A percentile compares a stretch with the other conserved stretches of the same genome.
Evolutionary conservation across 2,329 filamentous ascomycete genomes (phyloP).

Genomic region (Tolypocladium paradoxum): DNA sequence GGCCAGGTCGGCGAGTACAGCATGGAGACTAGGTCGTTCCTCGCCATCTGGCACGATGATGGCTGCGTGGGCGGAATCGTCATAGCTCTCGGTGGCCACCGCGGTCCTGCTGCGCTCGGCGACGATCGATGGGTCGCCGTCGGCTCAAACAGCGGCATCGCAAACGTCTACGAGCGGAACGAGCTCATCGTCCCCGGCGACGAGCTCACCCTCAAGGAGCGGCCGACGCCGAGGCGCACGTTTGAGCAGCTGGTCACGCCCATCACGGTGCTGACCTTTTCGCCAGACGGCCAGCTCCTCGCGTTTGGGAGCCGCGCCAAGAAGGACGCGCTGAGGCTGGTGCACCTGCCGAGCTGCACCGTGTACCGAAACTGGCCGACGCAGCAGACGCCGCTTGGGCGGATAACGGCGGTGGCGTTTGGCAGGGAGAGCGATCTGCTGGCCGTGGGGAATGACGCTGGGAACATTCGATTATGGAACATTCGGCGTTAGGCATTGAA

Average conservation of each 20-base stretch:
- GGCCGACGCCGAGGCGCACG: slow-evolving; percentile 60
- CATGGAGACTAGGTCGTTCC: slow-evolving; percentile 53
- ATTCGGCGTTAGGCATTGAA: slow-evolving; percentile 47
- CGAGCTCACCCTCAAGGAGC: slow-evolving; percentile 45
- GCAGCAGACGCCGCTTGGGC: slow-evolving; percentile 73
- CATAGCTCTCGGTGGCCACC: slow-evolving; percentile 63
- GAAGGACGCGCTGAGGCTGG: slow-evolving; percentile 75
- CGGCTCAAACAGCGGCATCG: slow-evolving; percentile 75
- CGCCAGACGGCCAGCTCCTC: slow-evolving; percentile 80
- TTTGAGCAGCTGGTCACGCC: slow-evolving; percentile 85
- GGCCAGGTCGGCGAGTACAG: slow-evolving; percentile 89
- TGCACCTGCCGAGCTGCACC: slow-evolving; percentile 84
- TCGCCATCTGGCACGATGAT: slow-evolving; percentile 82
- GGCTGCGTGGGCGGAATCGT: slow-evolving; percentile 80
- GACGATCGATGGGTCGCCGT: slow-evolving; percentile 83
- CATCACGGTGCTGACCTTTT: slow-evolving; percentile 69
- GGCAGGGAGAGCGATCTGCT: slow-evolving; percentile 56
- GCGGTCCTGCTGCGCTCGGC: slow-evolving; percentile 52
- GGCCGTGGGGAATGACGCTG: slow-evolving; percentile 79
- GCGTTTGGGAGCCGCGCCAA: slow-evolving; percentile 81
- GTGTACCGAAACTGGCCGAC: slow-evolving; percentile 98
- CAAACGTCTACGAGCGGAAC: slow-evolving; percentile 85
- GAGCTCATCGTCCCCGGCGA: slow-evolving; percentile 38
- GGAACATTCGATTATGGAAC: slow-evolving; percentile 87
- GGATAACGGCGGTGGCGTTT: slow-evolving; percentile 67